A percentile compares a stretch with the other conserved stretches of the same genome.
Conservation (phyloP, 2,329 filamentous ascomycete species). For the Exophiala mesophila region DNA sequence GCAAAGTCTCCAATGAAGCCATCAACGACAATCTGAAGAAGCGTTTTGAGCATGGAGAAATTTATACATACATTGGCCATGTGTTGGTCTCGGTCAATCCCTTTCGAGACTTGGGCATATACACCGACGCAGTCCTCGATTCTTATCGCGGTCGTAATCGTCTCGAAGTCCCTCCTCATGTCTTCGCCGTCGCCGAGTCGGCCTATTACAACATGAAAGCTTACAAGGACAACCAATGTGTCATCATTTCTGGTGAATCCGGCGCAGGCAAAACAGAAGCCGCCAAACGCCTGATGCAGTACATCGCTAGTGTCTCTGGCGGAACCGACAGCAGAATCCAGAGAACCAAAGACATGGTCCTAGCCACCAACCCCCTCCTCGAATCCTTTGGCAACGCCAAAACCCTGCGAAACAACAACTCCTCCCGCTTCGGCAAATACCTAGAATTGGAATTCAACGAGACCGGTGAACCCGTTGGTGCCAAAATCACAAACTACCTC, state of each 20-base stretch:
- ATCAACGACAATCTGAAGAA: conserved; percentile 99
- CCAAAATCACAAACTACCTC: conserved; percentile 97
- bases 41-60: conserved; percentile 93
- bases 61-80: conserved; percentile 99
- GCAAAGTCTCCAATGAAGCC: conserved; percentile 97
- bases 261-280: conserved; percentile 98
- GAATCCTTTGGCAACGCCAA: conserved; percentile 99
- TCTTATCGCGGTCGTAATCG: conserved; percentile 97
- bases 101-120: conserved; percentile 95
- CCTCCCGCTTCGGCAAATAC: conserved; percentile 96
- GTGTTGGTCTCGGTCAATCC: conserved; percentile 98
- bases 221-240: conserved; percentile 97
- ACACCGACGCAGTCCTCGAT: conserved; percentile 88
- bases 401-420: conserved; percentile 97
- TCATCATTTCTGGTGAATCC: conserved; percentile 98
- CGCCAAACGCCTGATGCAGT: conserved; percentile 98
- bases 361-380: conserved; percentile 92
- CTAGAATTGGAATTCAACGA: conserved; percentile 93
- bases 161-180: conserved; percentile 86
- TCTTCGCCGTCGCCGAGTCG: conserved; percentile 94
- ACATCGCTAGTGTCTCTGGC: conserved; percentile 94
- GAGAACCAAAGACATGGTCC: conserved; percentile 98
- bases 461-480: conserved; percentile 86
- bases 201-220: conserved; percentile 99
- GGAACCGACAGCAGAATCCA: conserved; percentile 81